Evolutionary conservation across 169 alveolate species (phyloP).

Genomic region (Babesia ovis): DNA sequence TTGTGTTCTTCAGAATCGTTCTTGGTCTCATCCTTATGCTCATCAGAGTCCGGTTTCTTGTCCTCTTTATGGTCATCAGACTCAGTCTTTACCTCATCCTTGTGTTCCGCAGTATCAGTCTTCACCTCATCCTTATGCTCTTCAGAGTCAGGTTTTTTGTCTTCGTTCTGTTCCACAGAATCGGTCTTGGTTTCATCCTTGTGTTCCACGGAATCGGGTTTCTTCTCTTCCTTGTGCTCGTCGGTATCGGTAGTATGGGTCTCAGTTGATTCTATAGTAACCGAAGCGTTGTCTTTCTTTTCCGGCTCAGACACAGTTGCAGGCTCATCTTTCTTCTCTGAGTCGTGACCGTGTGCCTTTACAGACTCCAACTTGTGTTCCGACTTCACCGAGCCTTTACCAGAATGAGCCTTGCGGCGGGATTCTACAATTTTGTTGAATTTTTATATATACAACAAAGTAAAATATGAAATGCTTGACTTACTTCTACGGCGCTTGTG

Average conservation of each 20-base stretch:
- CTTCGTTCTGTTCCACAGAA: background rate
- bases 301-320: background rate
- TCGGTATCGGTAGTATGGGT: too few species aligned
- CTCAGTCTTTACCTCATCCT: background rate
- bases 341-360: slow-evolving; percentile 6
- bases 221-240: background rate
- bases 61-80: background rate
- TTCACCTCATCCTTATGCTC: slow-evolving; percentile 5
- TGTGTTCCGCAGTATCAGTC: background rate
- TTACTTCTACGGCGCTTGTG: slow-evolving; percentile 9
- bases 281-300: background rate
- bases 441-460: background rate
- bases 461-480: background rate
- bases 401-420: background rate
- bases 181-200: background rate
- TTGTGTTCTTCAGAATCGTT: background rate
- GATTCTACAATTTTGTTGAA: background rate
- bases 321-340: background rate
- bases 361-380: background rate
- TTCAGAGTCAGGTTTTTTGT: background rate
- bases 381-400: slow-evolving; percentile 1
- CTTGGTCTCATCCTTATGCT: slow-evolving; percentile 4
- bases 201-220: background rate
- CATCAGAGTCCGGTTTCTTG: background rate
- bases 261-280: background rate